These are phyloP conservation scores for Trypanosoma conorhini DNA, from an alignment of 208 protist genomes.

Conservation along the genomic window DNA sequence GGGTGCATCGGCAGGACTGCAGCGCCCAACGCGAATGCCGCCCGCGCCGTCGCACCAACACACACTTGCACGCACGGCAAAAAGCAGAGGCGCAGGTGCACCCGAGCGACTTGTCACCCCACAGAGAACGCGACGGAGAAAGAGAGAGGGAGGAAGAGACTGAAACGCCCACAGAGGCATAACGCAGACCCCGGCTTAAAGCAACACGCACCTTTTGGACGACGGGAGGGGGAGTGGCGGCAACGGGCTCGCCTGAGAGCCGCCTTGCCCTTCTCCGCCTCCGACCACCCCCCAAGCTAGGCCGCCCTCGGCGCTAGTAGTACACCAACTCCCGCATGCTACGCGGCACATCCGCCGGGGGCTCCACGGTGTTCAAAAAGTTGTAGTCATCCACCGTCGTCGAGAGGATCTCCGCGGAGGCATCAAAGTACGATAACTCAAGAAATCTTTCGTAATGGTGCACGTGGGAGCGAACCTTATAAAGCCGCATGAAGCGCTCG, in stretches of 20 bases:
- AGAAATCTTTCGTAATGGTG: slow-evolving; percentile 95
- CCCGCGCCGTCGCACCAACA: not conserved
- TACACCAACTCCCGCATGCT: slow-evolving; percentile 88
- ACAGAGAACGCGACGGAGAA: not conserved
- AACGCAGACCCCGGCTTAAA: not conserved
- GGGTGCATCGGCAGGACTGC: not conserved
- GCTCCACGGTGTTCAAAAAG: slow-evolving; percentile 66
- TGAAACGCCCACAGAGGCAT: not conserved
- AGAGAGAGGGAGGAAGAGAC: not conserved
- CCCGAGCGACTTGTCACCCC: not conserved
- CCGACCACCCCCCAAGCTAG: not conserved
- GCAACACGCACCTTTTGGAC: not conserved
- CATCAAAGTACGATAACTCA: slow-evolving; percentile 75
- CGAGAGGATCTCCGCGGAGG: slow-evolving; percentile 67
- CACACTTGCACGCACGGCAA: not conserved
- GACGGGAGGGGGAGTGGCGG: not conserved
- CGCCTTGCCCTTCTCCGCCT: not conserved
- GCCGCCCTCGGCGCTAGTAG: slow-evolving; percentile 38
- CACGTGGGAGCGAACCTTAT: slow-evolving; percentile 88
- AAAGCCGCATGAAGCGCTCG: slow-evolving; percentile 91
- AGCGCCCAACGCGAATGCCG: not conserved
- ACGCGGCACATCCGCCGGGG: slow-evolving; percentile 43
- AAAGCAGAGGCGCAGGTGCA: not conserved
- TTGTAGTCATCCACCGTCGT: slow-evolving; percentile 85
- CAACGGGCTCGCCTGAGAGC: not conserved